These are phyloP conservation scores for Haematococcus sp. DNA, from an alignment of 139 green algal genomes.

Conservation along the genomic window DNA sequence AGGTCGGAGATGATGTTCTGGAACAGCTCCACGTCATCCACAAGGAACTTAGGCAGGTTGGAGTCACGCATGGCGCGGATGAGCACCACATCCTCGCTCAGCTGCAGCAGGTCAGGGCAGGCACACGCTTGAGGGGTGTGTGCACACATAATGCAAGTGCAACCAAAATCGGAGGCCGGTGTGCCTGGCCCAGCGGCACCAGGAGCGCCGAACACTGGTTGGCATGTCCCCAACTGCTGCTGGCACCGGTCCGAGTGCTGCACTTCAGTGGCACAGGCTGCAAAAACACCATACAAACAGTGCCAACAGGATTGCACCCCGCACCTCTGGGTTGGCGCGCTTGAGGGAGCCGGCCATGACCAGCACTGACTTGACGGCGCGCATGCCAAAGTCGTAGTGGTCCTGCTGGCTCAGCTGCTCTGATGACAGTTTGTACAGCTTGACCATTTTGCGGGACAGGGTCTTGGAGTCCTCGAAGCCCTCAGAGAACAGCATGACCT, in stretches of 20 bases:
- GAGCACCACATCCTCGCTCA: slow-evolving; percentile 71
- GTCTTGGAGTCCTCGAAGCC: slow-evolving; percentile 80
- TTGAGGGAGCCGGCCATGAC: slow-evolving; percentile 83
- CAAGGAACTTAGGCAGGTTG: slow-evolving; percentile 89
- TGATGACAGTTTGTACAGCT: slow-evolving; percentile 88
- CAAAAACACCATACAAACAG: too few relatives aligned
- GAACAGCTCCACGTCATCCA: slow-evolving; percentile 78
- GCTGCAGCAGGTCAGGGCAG: slow-evolving; percentile 11
- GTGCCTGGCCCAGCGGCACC: too few relatives aligned
- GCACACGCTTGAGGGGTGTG: too few relatives aligned
- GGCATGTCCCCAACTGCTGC: not conserved
- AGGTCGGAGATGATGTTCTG: slow-evolving; percentile 82
- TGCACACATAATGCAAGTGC: too few relatives aligned
- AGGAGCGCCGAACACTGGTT: too few relatives aligned
- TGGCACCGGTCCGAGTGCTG: too few relatives aligned
- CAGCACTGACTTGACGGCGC: slow-evolving; percentile 83
- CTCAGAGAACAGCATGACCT: slow-evolving; percentile 84
- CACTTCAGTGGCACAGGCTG: too few relatives aligned
- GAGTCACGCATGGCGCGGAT: slow-evolving; percentile 81
- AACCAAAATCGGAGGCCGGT: too few relatives aligned
- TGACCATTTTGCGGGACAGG: slow-evolving; percentile 84
- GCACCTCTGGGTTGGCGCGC: slow-evolving; percentile 64
- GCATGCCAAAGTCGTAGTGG: slow-evolving; percentile 81
- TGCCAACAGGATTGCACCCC: too few relatives aligned
- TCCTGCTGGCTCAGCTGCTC: slow-evolving; percentile 86